These are phyloP conservation scores for Leucogyrophana mollusca DNA, from an alignment of 768 basidiomycete genomes.

Conservation along the genomic window DNA sequence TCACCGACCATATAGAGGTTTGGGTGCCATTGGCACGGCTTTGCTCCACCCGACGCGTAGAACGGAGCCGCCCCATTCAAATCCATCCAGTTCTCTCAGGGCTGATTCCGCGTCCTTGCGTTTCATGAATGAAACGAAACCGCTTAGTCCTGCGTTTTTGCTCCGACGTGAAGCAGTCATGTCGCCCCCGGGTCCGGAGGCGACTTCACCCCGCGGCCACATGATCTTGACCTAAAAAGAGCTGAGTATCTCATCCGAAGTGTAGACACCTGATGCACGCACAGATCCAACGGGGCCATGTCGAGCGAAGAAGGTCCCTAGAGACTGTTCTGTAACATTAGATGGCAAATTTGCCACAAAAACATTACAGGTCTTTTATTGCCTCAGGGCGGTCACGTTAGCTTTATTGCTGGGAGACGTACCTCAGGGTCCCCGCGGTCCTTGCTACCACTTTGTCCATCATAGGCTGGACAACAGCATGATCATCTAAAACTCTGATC, in stretches of 20 bases:
- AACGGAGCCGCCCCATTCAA: conserved; percentile 90
- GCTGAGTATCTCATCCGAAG: neutral
- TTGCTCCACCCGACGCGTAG: conserved; percentile 97
- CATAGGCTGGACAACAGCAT: conserved; percentile 58
- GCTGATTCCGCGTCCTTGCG: conserved; percentile 89
- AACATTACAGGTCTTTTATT: conserved; percentile 83
- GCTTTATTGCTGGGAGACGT: conserved; percentile 12
- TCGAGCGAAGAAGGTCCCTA: conserved; percentile 91
- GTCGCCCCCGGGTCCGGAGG: conserved; percentile 66
- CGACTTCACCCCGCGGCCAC: conserved; percentile 91
- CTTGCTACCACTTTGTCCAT: conserved; percentile 86
- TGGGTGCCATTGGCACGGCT: conserved; percentile 82
- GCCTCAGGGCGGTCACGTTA: too few relatives aligned
- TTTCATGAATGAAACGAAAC: conserved; percentile 97
- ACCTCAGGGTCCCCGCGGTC: conserved; percentile 89
- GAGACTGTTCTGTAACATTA: conserved; percentile 78
- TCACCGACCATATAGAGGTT: conserved; percentile 74
- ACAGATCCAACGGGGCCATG: conserved; percentile 93
- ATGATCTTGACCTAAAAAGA: conserved; percentile 82
- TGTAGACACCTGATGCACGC: conserved; percentile 23
- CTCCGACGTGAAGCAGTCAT: conserved; percentile 70
- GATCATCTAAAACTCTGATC: neutral
- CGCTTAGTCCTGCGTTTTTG: conserved; percentile 80
- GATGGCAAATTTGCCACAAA: conserved; percentile 93
- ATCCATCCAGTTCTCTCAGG: conserved; percentile 86